A percentile compares a stretch with the other conserved stretches of the same genome.
Conservation (phyloP, 176 grass and related monocot species). For the Carex parvula region DNA sequence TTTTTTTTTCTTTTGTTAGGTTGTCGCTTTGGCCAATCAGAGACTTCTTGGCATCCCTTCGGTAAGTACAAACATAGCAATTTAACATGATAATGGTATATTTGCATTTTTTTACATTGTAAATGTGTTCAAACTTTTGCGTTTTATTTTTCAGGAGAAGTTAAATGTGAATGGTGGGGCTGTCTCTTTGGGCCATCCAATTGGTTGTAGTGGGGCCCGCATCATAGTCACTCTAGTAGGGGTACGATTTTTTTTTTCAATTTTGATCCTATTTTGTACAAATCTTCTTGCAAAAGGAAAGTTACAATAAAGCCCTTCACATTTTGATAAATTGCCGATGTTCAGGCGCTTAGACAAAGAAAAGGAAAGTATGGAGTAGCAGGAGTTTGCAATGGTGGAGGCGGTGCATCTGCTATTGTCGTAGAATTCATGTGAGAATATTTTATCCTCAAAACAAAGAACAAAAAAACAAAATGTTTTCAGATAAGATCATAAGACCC, state of each 20-base stretch:
- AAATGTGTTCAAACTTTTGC: not conserved
- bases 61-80: conserved; percentile 35
- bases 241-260: conserved; percentile 45
- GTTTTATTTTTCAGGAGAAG: conserved; percentile 47
- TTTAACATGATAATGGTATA: not conserved
- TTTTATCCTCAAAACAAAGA: not conserved
- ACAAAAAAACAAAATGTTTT: not conserved
- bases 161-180: conserved; percentile 85
- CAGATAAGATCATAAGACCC: not conserved
- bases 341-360: conserved; percentile 70
- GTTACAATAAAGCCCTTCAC: not conserved
- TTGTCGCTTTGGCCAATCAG: conserved; percentile 86
- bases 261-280: not conserved
- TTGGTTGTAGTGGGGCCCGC: conserved; percentile 87
- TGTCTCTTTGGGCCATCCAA: conserved; percentile 90
- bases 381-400: conserved; percentile 91
- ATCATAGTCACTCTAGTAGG: conserved; percentile 87
- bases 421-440: conserved; percentile 71
- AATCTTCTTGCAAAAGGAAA: not conserved
- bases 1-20: conserved; percentile 44
- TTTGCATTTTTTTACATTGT: not conserved
- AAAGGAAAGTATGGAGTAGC: conserved; percentile 80
- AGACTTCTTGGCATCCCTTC: conserved; percentile 85
- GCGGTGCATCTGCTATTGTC: conserved; percentile 79
- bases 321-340: conserved; percentile 22